Percentiles rank a stretch among this genome's conserved stretches.
Evolutionary conservation across 352 stramenopile species (phyloP).

Genomic region (Phytophthora tentaculata): DNA sequence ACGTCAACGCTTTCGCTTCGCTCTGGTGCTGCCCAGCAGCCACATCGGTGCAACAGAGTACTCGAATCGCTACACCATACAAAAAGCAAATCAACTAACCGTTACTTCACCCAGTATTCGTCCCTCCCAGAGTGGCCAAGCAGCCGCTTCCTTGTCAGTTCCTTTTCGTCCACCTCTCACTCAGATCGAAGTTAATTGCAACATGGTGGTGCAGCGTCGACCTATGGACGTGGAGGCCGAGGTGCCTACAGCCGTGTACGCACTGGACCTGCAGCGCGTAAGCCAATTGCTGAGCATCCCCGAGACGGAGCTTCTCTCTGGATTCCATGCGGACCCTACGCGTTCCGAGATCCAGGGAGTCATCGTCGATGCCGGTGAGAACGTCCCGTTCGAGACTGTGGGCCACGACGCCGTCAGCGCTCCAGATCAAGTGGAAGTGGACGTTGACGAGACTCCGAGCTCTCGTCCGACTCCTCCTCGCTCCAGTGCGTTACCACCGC

Average conservation of each 20-base stretch:
- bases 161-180: conserved; percentile 3
- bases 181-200: conserved; percentile 1
- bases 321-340: conserved; percentile 63
- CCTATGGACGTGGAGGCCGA: conserved; percentile 63
- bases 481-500: conserved; percentile 22
- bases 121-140: background rate
- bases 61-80: conserved; percentile 7
- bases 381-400: conserved; percentile 78
- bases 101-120: conserved; percentile 20
- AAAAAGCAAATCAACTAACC: conserved; percentile 17
- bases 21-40: too few relatives aligned
- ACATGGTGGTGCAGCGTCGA: conserved; percentile 57
- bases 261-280: conserved; percentile 57
- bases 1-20: too few relatives aligned
- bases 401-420: conserved; percentile 38
- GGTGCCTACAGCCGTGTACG: conserved; percentile 62
- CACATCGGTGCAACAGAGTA: conserved; percentile 3
- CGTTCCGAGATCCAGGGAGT: conserved; percentile 80
- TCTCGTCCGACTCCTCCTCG: conserved; percentile 6
- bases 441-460: conserved; percentile 12
- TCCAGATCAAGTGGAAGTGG: conserved; percentile 16
- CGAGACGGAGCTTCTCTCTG: conserved; percentile 53
- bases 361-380: conserved; percentile 75
- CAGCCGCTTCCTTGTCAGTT: conserved; percentile 7
- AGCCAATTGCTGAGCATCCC: conserved; percentile 58